Percentiles rank a stretch among this genome's conserved stretches.
phyloP scores from a whole-genome alignment of 2,329 filamentous ascomycete species.

The Trichoderma sp. region DNA sequence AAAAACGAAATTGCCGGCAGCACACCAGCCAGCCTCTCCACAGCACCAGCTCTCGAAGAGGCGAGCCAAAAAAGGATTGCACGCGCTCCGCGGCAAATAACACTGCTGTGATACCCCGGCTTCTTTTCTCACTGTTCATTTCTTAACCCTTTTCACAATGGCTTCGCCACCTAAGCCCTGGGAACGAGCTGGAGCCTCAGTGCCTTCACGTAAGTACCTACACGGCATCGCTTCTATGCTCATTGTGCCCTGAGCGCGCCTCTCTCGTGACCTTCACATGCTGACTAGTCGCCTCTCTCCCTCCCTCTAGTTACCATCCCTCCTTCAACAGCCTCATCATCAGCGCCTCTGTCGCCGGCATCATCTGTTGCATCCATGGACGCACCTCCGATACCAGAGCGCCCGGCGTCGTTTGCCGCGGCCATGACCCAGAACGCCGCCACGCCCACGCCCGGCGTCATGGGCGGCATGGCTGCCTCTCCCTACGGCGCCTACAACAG shows the following conservation, averaged over 20 bases:
- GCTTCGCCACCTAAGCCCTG: conserved; percentile 95
- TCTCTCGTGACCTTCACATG: conserved; percentile 32
- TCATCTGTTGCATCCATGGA: conserved; percentile 42
- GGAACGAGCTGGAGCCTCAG: conserved; percentile 67
- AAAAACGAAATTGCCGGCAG: conserved; percentile 8
- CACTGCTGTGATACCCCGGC: conserved; percentile 17
- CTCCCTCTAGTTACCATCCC: conserved; percentile 36
- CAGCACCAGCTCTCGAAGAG: neutral
- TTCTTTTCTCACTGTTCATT: neutral
- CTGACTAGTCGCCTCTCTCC: conserved; percentile 37
- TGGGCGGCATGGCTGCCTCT: conserved; percentile 51
- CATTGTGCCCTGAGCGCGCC: conserved; percentile 3
- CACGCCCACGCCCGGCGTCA: conserved; percentile 65
- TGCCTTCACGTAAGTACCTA: conserved; percentile 18
- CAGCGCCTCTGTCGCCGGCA: conserved; percentile 40
- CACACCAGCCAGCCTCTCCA: conserved; percentile 5
- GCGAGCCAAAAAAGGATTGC: neutral
- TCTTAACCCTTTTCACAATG: conserved; percentile 45
- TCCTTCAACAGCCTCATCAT: conserved; percentile 46
- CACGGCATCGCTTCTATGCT: neutral
- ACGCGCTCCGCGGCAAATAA: conserved; percentile 13
- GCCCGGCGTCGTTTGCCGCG: conserved; percentile 76
- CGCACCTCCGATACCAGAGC: conserved; percentile 75
- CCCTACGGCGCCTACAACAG: conserved; percentile 51
- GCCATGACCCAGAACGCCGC: conserved; percentile 85